A percentile compares a stretch with the other conserved stretches of the same genome.
Conservation (phyloP, 352 stramenopile species). For the Pythium rhizo-oryzae region DNA sequence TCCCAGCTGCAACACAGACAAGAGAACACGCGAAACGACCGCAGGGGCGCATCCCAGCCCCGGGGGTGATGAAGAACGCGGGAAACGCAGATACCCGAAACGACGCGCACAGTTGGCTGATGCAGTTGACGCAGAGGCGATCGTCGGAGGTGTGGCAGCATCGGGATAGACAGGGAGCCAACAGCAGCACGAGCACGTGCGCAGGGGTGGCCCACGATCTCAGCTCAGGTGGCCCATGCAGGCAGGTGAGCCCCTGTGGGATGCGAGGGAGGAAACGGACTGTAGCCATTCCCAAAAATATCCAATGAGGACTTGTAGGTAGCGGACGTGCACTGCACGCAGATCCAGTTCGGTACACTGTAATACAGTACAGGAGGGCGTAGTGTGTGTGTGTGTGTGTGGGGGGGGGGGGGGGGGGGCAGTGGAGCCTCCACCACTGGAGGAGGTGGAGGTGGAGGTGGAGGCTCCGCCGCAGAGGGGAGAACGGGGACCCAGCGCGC, state of each 20-base stretch:
- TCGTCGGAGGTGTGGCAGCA: neutral
- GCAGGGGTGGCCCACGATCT: neutral
- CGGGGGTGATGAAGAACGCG: neutral
- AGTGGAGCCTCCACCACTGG: too few species aligned
- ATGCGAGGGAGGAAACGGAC: neutral
- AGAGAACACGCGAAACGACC: neutral
- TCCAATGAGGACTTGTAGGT: neutral
- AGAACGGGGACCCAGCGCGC: too few species aligned
- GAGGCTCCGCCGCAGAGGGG: conserved; percentile 2
- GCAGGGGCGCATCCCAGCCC: too few species aligned
- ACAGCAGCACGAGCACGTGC: neutral
- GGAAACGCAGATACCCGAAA: neutral
- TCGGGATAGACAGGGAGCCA: conserved; percentile 6
- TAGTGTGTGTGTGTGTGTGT: too few species aligned
- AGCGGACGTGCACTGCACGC: neutral
- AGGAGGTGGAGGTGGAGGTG: conserved; percentile 1
- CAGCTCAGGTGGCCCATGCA: neutral
- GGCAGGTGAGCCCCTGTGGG: neutral
- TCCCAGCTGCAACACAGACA: neutral
- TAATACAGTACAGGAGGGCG: too few species aligned
- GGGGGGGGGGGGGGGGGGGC: too few species aligned
- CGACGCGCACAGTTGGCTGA: neutral
- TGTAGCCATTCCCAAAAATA: neutral
- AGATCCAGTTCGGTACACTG: neutral
- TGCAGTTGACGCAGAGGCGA: neutral